phyloP scores from a whole-genome alignment of 2,329 filamentous ascomycete species.

The Colletotrichum magnum region DNA sequence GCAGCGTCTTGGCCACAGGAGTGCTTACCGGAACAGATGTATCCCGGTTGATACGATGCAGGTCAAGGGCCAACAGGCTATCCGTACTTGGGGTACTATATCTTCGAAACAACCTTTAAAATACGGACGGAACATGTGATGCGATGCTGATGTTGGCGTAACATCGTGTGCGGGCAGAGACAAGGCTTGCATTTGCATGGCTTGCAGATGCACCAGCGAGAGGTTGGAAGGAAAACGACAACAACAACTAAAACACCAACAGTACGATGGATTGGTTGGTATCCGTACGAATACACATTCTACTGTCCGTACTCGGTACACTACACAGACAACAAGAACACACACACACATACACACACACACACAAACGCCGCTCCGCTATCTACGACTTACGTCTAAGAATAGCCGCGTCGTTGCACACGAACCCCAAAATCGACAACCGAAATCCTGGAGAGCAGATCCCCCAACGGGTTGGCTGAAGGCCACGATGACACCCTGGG shows the following conservation, averaged over 20 bases:
- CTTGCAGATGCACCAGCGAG: conserved; percentile 16
- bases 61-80: conserved; percentile 4
- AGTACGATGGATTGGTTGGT: too few relatives aligned
- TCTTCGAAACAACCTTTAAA: conserved; percentile 21
- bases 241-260: background rate
- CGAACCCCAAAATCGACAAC: conserved; percentile 34
- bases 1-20: conserved; percentile 8
- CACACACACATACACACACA: background rate
- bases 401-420: conserved; percentile 37
- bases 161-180: conserved; percentile 28
- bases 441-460: conserved; percentile 42
- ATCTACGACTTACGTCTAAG: conserved; percentile 32
- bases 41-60: background rate
- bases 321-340: background rate
- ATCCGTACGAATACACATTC: too few relatives aligned
- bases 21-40: background rate
- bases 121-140: conserved; percentile 13
- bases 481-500: conserved; percentile 37
- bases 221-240: background rate
- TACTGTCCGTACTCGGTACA: too few relatives aligned
- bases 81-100: background rate
- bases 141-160: conserved; percentile 32
- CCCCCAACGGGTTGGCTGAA: conserved; percentile 30
- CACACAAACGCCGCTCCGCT: conserved; percentile 13
- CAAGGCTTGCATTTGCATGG: background rate